Conservation (phyloP, 1,284 basidiomycete genomes). For the Ustilago sp. region DNA sequence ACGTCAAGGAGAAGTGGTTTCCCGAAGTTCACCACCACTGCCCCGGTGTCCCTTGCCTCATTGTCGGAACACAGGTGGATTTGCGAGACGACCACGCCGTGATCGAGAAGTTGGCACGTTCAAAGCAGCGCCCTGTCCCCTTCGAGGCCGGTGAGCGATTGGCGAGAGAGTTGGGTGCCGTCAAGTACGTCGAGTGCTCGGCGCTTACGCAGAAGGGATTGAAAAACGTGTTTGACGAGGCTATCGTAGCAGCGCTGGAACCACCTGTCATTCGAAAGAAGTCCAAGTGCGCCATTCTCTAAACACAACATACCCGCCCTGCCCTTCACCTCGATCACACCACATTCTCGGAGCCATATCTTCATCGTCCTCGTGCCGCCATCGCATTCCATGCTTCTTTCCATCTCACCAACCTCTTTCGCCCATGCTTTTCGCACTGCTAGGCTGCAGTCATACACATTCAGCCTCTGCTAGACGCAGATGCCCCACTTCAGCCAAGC, state of each 20-base stretch:
- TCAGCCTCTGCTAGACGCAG: background rate
- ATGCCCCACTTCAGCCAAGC: background rate
- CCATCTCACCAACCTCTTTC: background rate
- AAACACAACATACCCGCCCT: slow-evolving; percentile 70
- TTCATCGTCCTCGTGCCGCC: background rate
- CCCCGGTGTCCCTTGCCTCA: slow-evolving; percentile 98
- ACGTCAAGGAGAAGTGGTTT: slow-evolving; percentile 99
- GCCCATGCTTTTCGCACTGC: background rate
- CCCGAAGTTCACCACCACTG: slow-evolving; percentile 99
- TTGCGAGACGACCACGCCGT: slow-evolving; percentile 92
- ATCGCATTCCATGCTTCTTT: slow-evolving; percentile 1
- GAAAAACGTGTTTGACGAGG: slow-evolving; percentile 99
- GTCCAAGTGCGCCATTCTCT: slow-evolving; percentile 85
- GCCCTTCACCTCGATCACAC: background rate
- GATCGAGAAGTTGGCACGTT: slow-evolving; percentile 91
- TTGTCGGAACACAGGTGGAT: slow-evolving; percentile 98
- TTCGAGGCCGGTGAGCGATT: slow-evolving; percentile 91
- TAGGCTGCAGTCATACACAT: background rate
- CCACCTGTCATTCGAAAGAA: slow-evolving; percentile 88
- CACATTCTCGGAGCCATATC: slow-evolving; percentile 10
- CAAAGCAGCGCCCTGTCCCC: slow-evolving; percentile 93
- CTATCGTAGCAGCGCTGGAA: slow-evolving; percentile 97
- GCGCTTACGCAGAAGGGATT: slow-evolving; percentile 98
- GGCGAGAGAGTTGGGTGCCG: slow-evolving; percentile 93
- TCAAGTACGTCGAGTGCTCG: slow-evolving; percentile 99